Conservation (phyloP, 768 basidiomycete species). For the Xerocomus potaroensis region DNA sequence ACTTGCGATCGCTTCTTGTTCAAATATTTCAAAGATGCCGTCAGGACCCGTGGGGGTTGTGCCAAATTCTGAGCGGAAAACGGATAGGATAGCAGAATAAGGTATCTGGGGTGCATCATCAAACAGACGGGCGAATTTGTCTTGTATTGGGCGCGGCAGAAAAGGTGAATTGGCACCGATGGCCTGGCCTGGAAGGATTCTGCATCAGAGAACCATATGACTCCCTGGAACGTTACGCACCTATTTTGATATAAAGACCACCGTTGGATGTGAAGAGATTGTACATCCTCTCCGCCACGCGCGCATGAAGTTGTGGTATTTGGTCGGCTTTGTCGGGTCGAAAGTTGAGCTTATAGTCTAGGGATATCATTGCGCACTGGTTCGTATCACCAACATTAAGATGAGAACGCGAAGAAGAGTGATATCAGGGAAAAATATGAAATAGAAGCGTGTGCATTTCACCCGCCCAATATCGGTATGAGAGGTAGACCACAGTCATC, state of each 20-base stretch:
- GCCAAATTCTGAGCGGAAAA: constrained; percentile 69
- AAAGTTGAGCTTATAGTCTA: constrained; percentile 90
- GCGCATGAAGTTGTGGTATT: constrained; percentile 79
- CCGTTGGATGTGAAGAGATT: constrained; percentile 78
- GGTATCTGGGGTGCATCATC: constrained; percentile 87
- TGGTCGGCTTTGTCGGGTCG: constrained; percentile 61
- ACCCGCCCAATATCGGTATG: neutral
- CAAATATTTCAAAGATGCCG: constrained; percentile 77
- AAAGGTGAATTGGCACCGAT: constrained; percentile 84
- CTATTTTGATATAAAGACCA: constrained; percentile 83
- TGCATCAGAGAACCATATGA: neutral
- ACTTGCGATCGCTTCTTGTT: constrained; percentile 72
- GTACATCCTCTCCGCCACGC: constrained; percentile 76
- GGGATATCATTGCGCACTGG: constrained; percentile 64
- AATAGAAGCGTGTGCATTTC: neutral
- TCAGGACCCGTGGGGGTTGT: constrained; percentile 58
- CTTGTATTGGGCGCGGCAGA: constrained; percentile 78
- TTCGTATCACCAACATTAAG: neutral
- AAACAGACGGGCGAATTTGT: constrained; percentile 78
- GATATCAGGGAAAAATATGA: neutral
- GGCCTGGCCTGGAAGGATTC: constrained; percentile 49
- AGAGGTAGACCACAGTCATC: too few relatives aligned
- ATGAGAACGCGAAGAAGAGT: neutral
- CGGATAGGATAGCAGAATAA: constrained; percentile 60
- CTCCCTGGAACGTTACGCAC: constrained; percentile 28